A percentile compares a stretch with the other conserved stretches of the same genome.
phyloP scores from a whole-genome alignment of 306 rosid genomes.

The Bauhinia variegata region DNA sequence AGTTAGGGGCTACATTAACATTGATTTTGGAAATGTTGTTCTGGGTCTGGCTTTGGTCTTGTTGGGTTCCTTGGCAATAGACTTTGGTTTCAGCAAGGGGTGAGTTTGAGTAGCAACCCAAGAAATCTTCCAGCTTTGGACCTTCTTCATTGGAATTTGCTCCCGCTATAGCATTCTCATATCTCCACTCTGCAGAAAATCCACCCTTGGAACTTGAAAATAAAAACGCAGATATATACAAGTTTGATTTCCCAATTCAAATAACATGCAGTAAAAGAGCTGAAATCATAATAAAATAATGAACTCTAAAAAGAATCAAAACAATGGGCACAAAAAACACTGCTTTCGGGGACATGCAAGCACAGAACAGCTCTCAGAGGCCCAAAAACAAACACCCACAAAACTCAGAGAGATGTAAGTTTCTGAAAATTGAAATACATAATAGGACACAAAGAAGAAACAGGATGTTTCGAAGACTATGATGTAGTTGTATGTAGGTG shows the following conservation, averaged over 20 bases:
- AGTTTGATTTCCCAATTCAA: not conserved
- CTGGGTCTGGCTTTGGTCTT: slow-evolving; percentile 46
- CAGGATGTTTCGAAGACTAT: not conserved
- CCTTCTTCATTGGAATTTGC: slow-evolving; percentile 57
- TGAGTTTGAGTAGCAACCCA: slow-evolving; percentile 87
- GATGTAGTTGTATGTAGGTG: not conserved
- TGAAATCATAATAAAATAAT: slow-evolving; percentile 11
- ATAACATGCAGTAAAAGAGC: slow-evolving; percentile 17
- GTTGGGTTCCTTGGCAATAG: slow-evolving; percentile 47
- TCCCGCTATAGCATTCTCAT: slow-evolving; percentile 57
- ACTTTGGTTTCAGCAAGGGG: slow-evolving; percentile 55
- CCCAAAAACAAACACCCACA: not conserved
- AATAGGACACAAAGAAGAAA: not conserved
- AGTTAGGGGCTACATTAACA: slow-evolving; percentile 59
- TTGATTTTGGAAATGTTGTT: slow-evolving; percentile 52
- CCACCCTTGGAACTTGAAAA: not conserved
- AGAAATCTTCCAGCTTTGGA: slow-evolving; percentile 94
- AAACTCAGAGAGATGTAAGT: not conserved
- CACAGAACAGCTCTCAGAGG: not conserved
- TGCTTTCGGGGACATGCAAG: slow-evolving; percentile 44
- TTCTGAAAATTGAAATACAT: slow-evolving; percentile 28
- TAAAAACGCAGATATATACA: not conserved
- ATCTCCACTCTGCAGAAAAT: slow-evolving; percentile 72
- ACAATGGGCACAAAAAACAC: slow-evolving; percentile 12
- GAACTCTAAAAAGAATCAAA: slow-evolving; percentile 16